phyloP scores from a whole-genome alignment of 2,329 filamentous ascomycete genomes.

The Microdochium bolleyi region DNA sequence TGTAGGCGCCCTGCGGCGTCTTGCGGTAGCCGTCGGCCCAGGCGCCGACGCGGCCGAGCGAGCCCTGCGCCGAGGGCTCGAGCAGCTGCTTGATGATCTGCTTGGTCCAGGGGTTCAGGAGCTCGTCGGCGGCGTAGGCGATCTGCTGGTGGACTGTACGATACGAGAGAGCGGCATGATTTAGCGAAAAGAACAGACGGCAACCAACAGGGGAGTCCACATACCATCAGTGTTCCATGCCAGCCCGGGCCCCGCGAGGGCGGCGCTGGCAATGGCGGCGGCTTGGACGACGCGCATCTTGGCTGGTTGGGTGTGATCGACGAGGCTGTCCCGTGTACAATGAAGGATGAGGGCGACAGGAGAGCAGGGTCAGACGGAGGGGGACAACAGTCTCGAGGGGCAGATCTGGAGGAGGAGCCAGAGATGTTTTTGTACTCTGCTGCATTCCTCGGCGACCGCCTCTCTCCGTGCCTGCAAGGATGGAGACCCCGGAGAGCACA shows the following conservation, averaged over 20 bases:
- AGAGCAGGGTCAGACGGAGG: neutral
- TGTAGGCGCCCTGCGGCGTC: slow-evolving; percentile 24
- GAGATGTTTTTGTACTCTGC: no score
- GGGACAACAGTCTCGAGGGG: no score
- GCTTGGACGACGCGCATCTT: slow-evolving; percentile 8
- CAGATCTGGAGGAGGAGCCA: no score
- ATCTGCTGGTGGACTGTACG: slow-evolving; percentile 12
- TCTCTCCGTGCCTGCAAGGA: no score
- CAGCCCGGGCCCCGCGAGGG: slow-evolving; percentile 5
- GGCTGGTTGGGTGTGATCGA: neutral
- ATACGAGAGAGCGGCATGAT: neutral
- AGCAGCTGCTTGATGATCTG: slow-evolving; percentile 22
- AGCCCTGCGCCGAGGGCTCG: slow-evolving; percentile 16
- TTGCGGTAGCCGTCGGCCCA: slow-evolving; percentile 30
- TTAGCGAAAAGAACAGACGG: neutral
- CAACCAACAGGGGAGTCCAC: neutral
- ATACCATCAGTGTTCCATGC: slow-evolving; percentile 12
- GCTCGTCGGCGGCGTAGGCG: slow-evolving; percentile 11
- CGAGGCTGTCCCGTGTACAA: neutral
- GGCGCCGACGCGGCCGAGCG: slow-evolving; percentile 26
- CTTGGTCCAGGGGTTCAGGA: slow-evolving; percentile 9
- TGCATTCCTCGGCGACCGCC: no score
- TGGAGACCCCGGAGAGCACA: no score
- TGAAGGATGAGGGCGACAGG: neutral
- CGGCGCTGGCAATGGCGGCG: slow-evolving; percentile 4